phyloP scores from a whole-genome alignment of 1,284 basidiomycete species.

The Cutaneotrichosporon daszewskae region DNA sequence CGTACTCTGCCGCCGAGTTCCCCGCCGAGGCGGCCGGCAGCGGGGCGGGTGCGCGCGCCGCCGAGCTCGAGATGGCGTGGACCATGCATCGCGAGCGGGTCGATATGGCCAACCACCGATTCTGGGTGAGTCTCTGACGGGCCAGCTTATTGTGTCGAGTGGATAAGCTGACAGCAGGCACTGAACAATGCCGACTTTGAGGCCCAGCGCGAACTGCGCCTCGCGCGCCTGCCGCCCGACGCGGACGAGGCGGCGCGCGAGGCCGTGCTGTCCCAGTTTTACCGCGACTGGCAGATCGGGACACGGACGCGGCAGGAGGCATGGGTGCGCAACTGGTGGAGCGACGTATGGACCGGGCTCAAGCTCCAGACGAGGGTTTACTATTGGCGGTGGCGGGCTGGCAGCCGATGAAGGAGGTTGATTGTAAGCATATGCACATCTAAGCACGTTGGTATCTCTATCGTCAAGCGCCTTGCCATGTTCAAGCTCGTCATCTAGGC shows the following conservation, averaged over 20 bases:
- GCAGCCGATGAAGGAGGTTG: too few relatives aligned
- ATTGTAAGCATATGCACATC: too few relatives aligned
- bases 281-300: constrained; percentile 43
- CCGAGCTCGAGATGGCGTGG: constrained; percentile 38
- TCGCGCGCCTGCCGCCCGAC: constrained; percentile 34
- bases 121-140: constrained; percentile 34
- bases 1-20: constrained; percentile 40
- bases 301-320: constrained; percentile 28
- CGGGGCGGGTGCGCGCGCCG: constrained; percentile 14
- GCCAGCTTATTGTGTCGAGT: background rate
- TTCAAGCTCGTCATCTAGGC: too few relatives aligned
- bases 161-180: constrained; percentile 20
- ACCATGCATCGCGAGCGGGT: constrained; percentile 37
- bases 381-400: constrained; percentile 6
- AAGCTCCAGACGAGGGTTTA: constrained; percentile 36
- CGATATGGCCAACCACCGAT: constrained; percentile 42
- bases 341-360: constrained; percentile 38
- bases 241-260: constrained; percentile 29
- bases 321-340: constrained; percentile 44
- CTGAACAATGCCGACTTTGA: constrained; percentile 35
- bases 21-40: constrained; percentile 11
- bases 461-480: too few relatives aligned
- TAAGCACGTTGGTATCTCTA: too few relatives aligned
- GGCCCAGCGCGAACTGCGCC: constrained; percentile 28
- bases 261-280: constrained; percentile 37